Evolutionary conservation across 352 stramenopile genomes (phyloP).

Genomic region (Phytopythium ostracodes): DNA sequence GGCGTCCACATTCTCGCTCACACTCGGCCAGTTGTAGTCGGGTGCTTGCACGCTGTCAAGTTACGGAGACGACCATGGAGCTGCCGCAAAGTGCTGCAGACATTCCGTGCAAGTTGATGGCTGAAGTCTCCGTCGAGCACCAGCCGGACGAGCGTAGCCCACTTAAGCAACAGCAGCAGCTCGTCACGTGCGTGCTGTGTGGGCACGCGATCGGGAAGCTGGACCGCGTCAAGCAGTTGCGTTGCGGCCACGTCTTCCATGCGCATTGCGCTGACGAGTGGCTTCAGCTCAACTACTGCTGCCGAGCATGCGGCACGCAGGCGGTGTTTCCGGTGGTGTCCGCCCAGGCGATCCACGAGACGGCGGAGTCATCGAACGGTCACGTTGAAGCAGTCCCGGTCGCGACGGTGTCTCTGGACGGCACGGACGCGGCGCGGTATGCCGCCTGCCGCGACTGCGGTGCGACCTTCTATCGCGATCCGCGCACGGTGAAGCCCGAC

Average conservation of each 20-base stretch:
- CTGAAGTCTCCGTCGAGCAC: slow-evolving; percentile 12
- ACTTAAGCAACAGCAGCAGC: background rate
- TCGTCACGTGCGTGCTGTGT: slow-evolving; percentile 35
- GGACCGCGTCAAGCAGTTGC: slow-evolving; percentile 47
- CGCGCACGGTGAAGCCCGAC: slow-evolving; percentile 39
- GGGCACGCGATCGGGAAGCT: slow-evolving; percentile 21
- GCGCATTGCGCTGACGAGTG: slow-evolving; percentile 50
- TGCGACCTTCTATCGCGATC: slow-evolving; percentile 61
- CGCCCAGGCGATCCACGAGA: slow-evolving; percentile 14
- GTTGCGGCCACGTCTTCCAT: slow-evolving; percentile 65
- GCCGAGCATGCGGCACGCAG: slow-evolving; percentile 54
- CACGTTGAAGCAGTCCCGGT: slow-evolving; percentile 16
- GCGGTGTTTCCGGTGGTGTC: slow-evolving; percentile 47
- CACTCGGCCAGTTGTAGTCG: too few relatives aligned
- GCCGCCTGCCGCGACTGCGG: slow-evolving; percentile 56
- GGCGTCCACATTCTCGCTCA: too few relatives aligned
- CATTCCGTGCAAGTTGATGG: slow-evolving; percentile 14
- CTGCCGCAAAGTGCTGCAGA: slow-evolving; percentile 26
- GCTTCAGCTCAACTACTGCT: slow-evolving; percentile 37
- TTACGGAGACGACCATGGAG: slow-evolving; percentile 3
- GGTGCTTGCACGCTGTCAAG: too few relatives aligned
- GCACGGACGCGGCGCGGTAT: slow-evolving; percentile 35
- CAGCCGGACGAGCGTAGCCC: slow-evolving; percentile 18
- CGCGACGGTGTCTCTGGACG: slow-evolving; percentile 25
- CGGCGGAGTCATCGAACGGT: slow-evolving; percentile 10